A percentile compares a stretch with the other conserved stretches of the same genome.
phyloP scores from a whole-genome alignment of 2,329 filamentous ascomycete species.

The Alternaria novae-zelandiae region DNA sequence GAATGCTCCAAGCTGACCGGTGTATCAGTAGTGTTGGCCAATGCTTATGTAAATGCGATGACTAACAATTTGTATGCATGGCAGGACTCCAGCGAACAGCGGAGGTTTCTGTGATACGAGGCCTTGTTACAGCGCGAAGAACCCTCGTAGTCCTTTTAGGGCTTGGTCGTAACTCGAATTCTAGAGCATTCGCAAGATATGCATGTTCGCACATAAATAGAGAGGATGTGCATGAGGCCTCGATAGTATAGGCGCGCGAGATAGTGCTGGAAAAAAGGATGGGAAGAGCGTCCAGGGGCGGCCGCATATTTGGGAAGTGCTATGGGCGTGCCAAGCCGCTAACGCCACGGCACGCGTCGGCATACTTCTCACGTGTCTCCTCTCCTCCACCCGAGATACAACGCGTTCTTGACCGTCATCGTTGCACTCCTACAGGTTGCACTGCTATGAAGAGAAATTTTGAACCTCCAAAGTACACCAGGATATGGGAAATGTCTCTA shows the following conservation, averaged over 20 bases:
- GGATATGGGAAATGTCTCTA: neutral
- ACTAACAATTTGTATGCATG: no score
- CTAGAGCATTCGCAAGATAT: neutral
- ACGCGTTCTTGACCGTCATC: neutral
- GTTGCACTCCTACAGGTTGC: neutral
- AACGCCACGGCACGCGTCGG: neutral
- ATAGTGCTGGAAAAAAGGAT: neutral
- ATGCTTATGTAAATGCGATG: neutral
- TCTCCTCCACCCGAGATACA: neutral
- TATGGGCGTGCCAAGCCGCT: neutral
- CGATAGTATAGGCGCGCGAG: neutral
- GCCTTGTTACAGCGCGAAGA: neutral
- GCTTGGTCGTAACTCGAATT: neutral
- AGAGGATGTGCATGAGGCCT: neutral
- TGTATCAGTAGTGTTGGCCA: no score
- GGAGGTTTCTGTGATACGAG: neutral
- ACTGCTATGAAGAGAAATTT: neutral
- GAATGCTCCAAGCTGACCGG: no score
- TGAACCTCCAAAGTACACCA: neutral
- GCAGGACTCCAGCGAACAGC: neutral
- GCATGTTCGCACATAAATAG: no score
- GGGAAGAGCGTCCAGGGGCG: neutral
- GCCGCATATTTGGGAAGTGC: neutral
- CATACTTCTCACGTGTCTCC: neutral
- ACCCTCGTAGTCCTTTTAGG: neutral